phyloP scores from a whole-genome alignment of 1,284 basidiomycete species.

The Puccinia hordei region DNA sequence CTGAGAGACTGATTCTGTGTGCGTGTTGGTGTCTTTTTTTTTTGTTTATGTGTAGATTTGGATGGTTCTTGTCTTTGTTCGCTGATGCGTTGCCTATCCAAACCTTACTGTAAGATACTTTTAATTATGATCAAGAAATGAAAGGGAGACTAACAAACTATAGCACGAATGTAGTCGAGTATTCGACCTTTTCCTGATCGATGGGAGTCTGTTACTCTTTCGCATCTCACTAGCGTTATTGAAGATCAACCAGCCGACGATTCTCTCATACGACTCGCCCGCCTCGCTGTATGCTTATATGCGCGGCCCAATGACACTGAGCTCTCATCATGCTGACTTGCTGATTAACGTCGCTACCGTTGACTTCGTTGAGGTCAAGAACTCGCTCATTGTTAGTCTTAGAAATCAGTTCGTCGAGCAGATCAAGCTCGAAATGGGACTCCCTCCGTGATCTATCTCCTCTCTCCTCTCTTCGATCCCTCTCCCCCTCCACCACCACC shows the following conservation, averaged over 20 bases:
- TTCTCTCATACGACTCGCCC: constrained; percentile 77
- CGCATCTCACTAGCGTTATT: constrained; percentile 84
- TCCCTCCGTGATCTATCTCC: background rate
- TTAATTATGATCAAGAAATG: no score
- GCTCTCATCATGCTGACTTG: constrained; percentile 88
- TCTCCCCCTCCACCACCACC: background rate
- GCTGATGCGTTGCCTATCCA: constrained; percentile 95
- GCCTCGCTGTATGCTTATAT: constrained; percentile 82
- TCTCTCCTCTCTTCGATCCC: background rate
- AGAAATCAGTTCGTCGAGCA: constrained; percentile 25
- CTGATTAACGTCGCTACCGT: constrained; percentile 70
- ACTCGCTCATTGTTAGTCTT: constrained; percentile 8
- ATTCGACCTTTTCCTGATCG: constrained; percentile 83
- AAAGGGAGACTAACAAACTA: no score
- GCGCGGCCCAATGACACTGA: constrained; percentile 74
- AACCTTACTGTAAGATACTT: constrained; percentile 56
- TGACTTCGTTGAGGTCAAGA: constrained; percentile 39
- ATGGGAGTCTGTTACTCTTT: constrained; percentile 73
- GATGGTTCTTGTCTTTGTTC: constrained; percentile 95
- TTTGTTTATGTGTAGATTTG: constrained; percentile 65
- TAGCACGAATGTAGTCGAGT: constrained; percentile 46
- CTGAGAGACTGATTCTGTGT: no score
- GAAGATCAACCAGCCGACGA: constrained; percentile 76
- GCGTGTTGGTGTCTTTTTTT: background rate
- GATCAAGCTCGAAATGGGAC: constrained; percentile 39